phyloP scores from a whole-genome alignment of 805 yeast genomes.

The Candida boleticola region DNA sequence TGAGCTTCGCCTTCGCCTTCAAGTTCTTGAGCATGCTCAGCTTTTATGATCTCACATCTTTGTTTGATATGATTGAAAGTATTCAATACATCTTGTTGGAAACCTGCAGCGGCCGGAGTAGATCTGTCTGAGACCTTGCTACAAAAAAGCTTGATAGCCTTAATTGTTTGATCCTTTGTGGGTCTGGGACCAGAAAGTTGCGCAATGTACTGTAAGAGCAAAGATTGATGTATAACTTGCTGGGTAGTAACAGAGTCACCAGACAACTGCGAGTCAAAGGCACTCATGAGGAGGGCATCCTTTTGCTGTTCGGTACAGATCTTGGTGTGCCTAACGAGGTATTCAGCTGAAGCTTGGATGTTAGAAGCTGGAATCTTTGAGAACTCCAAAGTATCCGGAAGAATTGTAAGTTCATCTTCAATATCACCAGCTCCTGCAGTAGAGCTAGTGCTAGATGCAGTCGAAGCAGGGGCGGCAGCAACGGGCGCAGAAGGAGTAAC shows the following conservation, averaged over 20 bases:
- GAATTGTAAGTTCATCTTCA: slow-evolving; percentile 47
- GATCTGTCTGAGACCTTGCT: slow-evolving; percentile 51
- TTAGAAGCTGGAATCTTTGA: slow-evolving; percentile 54
- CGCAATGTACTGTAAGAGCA: slow-evolving; percentile 70
- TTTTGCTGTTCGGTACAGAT: slow-evolving; percentile 82
- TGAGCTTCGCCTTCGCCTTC: slow-evolving; percentile 61
- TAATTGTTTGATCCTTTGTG: slow-evolving; percentile 28
- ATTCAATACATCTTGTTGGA: slow-evolving; percentile 66
- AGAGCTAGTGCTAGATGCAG: slow-evolving; percentile 5
- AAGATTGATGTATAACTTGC: slow-evolving; percentile 75
- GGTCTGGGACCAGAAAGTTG: slow-evolving; percentile 38
- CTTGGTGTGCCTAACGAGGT: slow-evolving; percentile 55
- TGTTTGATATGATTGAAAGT: slow-evolving; percentile 73
- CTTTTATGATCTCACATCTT: slow-evolving; percentile 67
- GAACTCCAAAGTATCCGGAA: slow-evolving; percentile 65
- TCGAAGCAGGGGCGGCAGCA: slow-evolving; percentile 3
- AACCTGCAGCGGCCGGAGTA: slow-evolving; percentile 67
- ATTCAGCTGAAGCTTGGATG: slow-evolving; percentile 48
- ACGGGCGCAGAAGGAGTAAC: not conserved
- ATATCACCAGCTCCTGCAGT: slow-evolving; percentile 13
- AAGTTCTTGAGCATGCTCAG: slow-evolving; percentile 41
- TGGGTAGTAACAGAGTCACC: slow-evolving; percentile 54
- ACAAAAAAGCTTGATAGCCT: slow-evolving; percentile 63
- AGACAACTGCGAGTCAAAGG: slow-evolving; percentile 77
- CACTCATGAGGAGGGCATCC: slow-evolving; percentile 89